Conservation (phyloP, 768 basidiomycete species). For the Vishniacozyma victoriae region DNA sequence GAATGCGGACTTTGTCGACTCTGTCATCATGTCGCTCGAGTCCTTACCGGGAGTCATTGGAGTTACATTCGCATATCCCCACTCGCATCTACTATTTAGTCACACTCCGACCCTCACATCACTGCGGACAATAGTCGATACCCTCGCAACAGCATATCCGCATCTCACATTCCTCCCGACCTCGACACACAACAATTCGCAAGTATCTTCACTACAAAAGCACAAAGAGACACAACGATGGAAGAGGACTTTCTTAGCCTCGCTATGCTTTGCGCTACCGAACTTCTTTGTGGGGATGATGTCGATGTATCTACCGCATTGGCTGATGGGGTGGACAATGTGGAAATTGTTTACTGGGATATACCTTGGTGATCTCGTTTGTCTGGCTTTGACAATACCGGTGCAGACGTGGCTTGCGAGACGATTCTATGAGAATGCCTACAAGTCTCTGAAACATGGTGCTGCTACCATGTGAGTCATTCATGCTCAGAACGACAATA, state of each 20-base stretch:
- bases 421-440: slow-evolving; percentile 83
- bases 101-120: slow-evolving; percentile 43
- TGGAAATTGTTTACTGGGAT: slow-evolving; percentile 57
- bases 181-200: slow-evolving; percentile 35
- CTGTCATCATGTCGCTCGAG: slow-evolving; percentile 15
- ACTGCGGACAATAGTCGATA: slow-evolving; percentile 44
- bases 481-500: not conserved
- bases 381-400: slow-evolving; percentile 73
- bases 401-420: slow-evolving; percentile 87
- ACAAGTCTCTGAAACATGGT: slow-evolving; percentile 80
- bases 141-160: slow-evolving; percentile 33
- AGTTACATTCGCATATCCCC: slow-evolving; percentile 28
- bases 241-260: slow-evolving; percentile 69
- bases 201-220: slow-evolving; percentile 46
- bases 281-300: slow-evolving; percentile 91
- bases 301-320: slow-evolving; percentile 52
- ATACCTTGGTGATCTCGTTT: slow-evolving; percentile 73
- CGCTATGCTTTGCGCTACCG: slow-evolving; percentile 75
- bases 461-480: slow-evolving; percentile 71
- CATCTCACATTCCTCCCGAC: slow-evolving; percentile 44
- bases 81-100: slow-evolving; percentile 32
- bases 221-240: slow-evolving; percentile 53
- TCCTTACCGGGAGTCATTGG: slow-evolving; percentile 36
- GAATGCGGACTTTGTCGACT: slow-evolving; percentile 23
- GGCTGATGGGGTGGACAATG: slow-evolving; percentile 48